Evolutionary conservation across 495 filamentous ascomycete species (phyloP).

Genomic region (Penicillium macrosclerotiorum): DNA sequence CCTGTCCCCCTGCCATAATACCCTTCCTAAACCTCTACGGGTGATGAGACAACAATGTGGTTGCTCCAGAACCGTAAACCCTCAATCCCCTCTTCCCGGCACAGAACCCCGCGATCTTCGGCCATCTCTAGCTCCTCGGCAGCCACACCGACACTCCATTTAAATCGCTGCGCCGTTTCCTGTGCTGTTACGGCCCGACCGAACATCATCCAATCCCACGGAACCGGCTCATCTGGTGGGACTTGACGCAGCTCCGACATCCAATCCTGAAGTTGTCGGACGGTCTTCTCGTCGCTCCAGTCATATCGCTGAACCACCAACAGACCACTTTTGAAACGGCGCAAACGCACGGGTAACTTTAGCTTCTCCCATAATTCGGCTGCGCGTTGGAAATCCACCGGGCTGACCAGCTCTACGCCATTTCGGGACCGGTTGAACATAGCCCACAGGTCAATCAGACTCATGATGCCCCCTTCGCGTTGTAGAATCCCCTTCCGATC

Average conservation of each 20-base stretch:
- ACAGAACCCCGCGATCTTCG: conserved; percentile 78
- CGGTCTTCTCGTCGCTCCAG: conserved; percentile 87
- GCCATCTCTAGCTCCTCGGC: conserved; percentile 97
- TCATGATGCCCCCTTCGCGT: conserved; percentile 90
- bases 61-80: conserved; percentile 83
- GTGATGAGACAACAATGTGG: conserved; percentile 40
- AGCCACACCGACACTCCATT: conserved; percentile 98
- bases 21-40: too few relatives aligned
- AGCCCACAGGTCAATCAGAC: conserved; percentile 93
- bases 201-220: conserved; percentile 74
- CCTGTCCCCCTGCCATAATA: too few relatives aligned
- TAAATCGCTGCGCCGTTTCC: conserved; percentile 85
- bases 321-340: conserved; percentile 87
- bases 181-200: conserved; percentile 86
- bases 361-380: conserved; percentile 85
- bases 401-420: conserved; percentile 91
- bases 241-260: conserved; percentile 66
- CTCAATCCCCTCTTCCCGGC: conserved; percentile 80
- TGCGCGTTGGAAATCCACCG: conserved; percentile 87
- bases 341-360: conserved; percentile 78
- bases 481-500: conserved; percentile 77
- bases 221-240: conserved; percentile 59
- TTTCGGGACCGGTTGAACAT: conserved; percentile 94
- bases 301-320: conserved; percentile 88
- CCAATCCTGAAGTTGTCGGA: conserved; percentile 73